Evolutionary conservation across 148 eudicot genomes (phyloP).

Genomic region (Hydrangea macrophylla): DNA sequence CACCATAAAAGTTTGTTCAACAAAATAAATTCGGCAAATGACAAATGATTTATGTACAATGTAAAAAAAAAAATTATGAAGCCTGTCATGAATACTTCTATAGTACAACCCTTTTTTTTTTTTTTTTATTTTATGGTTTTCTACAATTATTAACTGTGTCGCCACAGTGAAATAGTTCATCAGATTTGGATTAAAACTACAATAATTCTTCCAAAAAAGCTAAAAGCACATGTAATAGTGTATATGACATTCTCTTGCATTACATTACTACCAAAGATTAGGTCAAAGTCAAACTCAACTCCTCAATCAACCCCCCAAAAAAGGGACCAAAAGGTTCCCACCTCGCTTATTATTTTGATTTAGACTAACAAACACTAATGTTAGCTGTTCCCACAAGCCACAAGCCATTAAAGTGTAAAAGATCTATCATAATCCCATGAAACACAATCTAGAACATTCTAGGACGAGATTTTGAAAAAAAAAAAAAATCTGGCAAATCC

Average conservation of each 20-base stretch:
- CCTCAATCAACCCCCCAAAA: not conserved
- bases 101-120: too few species aligned
- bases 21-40: not conserved
- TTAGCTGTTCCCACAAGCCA: not conserved
- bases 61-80: too few species aligned
- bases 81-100: too few species aligned
- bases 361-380: not conserved
- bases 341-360: not conserved
- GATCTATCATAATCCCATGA: not conserved
- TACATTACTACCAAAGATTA: too few species aligned
- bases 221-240: not conserved
- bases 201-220: not conserved
- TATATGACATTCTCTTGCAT: too few species aligned
- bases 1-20: conserved; percentile 1
- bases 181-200: not conserved
- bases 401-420: not conserved
- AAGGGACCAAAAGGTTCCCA: not conserved
- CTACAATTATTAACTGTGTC: not conserved
- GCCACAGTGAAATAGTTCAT: not conserved
- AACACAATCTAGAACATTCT: not conserved
- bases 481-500: conserved; percentile 3
- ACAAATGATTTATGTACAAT: too few species aligned
- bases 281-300: not conserved
- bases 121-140: not conserved
- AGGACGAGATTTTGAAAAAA: not conserved